Conservation (phyloP, 2,329 filamentous ascomycete species). For the Botrytis fabae region DNA sequence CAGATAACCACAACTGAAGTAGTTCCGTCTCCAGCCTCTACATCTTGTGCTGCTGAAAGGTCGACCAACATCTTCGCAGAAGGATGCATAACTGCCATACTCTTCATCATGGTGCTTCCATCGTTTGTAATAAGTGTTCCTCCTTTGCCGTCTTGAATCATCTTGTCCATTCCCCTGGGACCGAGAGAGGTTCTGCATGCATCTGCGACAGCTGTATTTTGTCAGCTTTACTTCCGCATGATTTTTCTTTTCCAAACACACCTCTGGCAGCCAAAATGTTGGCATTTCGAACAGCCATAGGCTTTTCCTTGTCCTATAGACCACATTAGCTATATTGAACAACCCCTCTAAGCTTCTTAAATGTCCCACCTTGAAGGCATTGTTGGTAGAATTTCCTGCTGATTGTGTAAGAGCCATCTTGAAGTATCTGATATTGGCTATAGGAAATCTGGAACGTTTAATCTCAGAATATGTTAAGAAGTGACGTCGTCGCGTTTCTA, state of each 20-base stretch:
- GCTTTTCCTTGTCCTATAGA: conserved; percentile 85
- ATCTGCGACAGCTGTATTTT: conserved; percentile 79
- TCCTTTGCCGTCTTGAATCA: conserved; percentile 72
- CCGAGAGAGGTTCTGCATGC: conserved; percentile 88
- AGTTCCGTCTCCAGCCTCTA: conserved; percentile 96
- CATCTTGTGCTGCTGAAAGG: conserved; percentile 93
- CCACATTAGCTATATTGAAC: conserved; percentile 34
- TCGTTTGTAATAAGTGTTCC: conserved; percentile 99
- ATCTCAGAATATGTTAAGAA: conserved; percentile 20
- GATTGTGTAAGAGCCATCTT: conserved; percentile 49
- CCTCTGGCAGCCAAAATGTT: conserved; percentile 98
- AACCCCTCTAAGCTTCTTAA: conserved; percentile 27
- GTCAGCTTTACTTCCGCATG: conserved; percentile 34
- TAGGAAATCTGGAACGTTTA: conserved; percentile 21
- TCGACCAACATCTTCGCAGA: conserved; percentile 99
- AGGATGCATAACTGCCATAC: conserved; percentile 99
- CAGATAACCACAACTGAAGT: conserved; percentile 98
- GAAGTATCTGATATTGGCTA: conserved; percentile 30
- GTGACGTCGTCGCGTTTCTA: conserved; percentile 27
- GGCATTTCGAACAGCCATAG: conserved; percentile 89
- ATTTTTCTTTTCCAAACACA: conserved; percentile 45
- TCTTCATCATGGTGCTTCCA: conserved; percentile 97
- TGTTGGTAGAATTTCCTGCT: conserved; percentile 54
- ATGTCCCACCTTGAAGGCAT: conserved; percentile 57
- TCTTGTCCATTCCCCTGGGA: conserved; percentile 38